Evolutionary conservation across 73 alveolate species (phyloP).

Genomic region (Tetrahymena malaccensis): DNA sequence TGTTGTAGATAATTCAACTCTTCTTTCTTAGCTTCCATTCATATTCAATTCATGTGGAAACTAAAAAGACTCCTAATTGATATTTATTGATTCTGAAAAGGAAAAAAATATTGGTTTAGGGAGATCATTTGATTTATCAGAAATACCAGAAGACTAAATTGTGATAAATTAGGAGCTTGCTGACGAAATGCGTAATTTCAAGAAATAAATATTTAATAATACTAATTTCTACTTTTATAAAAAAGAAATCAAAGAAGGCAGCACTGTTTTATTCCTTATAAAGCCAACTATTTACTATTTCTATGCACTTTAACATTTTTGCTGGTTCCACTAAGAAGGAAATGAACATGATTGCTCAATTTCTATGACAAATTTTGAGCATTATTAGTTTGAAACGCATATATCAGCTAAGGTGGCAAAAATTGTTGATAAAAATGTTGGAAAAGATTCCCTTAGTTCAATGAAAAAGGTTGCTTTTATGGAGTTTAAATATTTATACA

Average conservation of each 20-base stretch:
- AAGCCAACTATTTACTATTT: background rate
- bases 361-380: background rate
- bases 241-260: background rate
- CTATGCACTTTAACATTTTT: background rate
- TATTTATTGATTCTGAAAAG: constrained; percentile 24
- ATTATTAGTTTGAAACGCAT: background rate
- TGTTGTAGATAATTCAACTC: background rate
- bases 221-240: background rate
- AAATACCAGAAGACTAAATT: background rate
- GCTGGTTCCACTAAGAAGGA: background rate
- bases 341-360: background rate
- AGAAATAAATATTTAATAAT: background rate
- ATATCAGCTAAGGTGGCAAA: background rate
- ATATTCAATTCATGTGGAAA: background rate
- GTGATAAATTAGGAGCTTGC: background rate
- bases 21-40: background rate
- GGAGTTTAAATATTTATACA: background rate
- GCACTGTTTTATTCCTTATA: background rate
- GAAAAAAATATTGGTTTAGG: constrained; percentile 53
- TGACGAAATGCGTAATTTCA: background rate
- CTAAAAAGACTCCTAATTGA: background rate
- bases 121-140: background rate
- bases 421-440: background rate
- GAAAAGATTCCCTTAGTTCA: background rate
- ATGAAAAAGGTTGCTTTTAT: background rate